Evolutionary conservation across 768 basidiomycete species (phyloP).

Genomic region (Pleurotus ostreatus): DNA sequence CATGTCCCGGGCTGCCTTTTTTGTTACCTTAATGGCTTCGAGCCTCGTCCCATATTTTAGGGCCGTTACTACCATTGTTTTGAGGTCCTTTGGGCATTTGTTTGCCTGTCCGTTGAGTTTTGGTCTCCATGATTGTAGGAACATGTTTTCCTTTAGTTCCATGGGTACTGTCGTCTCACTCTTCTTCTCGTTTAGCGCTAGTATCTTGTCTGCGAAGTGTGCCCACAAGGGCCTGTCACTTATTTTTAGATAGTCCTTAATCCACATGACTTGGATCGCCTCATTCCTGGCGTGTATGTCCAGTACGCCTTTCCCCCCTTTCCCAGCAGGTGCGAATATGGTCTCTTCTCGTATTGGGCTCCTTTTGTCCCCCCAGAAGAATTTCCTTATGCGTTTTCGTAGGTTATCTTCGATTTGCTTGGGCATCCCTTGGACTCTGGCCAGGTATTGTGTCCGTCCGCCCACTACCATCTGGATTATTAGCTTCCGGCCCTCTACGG

Average conservation of each 20-base stretch:
- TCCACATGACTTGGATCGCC: neutral
- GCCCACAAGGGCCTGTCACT: neutral
- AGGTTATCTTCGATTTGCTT: slow-evolving; percentile 9
- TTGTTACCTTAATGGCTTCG: neutral
- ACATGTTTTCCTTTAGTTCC: neutral
- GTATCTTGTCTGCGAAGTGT: neutral
- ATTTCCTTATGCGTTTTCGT: neutral
- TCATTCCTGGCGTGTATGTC: neutral
- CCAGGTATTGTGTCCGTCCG: slow-evolving; percentile 21
- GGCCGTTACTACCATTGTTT: neutral
- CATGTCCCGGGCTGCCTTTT: neutral
- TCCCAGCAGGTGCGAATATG: neutral
- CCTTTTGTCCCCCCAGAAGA: neutral
- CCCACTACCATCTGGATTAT: slow-evolving; percentile 20
- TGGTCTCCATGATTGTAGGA: neutral
- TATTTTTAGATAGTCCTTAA: neutral
- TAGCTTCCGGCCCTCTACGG: slow-evolving; percentile 7
- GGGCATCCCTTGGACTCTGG: slow-evolving; percentile 24
- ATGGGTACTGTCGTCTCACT: neutral
- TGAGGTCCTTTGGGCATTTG: neutral
- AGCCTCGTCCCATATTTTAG: neutral
- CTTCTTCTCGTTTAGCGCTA: neutral
- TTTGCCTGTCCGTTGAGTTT: neutral
- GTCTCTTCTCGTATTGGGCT: neutral
- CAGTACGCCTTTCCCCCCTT: neutral